phyloP scores from a whole-genome alignment of 2,329 filamentous ascomycete species.

The Diaporthe eres region DNA sequence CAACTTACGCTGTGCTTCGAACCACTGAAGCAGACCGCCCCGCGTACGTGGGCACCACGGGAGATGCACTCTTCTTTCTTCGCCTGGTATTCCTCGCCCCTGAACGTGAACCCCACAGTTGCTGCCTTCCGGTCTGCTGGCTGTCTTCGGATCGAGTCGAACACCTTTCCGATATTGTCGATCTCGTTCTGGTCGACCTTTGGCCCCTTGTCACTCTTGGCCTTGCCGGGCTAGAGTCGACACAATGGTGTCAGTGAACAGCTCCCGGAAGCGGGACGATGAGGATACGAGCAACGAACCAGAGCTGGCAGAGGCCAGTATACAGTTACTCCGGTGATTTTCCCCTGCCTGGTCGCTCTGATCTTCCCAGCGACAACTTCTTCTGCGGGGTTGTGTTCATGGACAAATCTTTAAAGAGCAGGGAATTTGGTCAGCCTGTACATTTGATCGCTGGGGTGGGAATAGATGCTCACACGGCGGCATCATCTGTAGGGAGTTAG shows the following conservation, averaged over 20 bases:
- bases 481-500: background rate
- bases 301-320: background rate
- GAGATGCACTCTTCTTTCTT: background rate
- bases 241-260: background rate
- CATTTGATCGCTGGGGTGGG: background rate
- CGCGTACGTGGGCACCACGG: background rate
- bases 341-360: background rate
- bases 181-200: background rate
- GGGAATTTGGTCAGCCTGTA: background rate
- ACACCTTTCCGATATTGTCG: background rate
- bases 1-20: background rate
- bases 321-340: background rate
- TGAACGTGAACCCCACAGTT: background rate
- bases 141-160: background rate
- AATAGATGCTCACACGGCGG: background rate
- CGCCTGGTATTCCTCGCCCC: background rate
- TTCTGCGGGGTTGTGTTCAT: background rate
- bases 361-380: background rate
- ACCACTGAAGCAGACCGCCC: conserved; percentile 7
- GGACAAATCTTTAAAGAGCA: background rate
- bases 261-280: background rate
- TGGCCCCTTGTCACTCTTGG: background rate
- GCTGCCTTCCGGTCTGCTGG: background rate
- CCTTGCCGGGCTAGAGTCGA: background rate
- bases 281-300: background rate